Evolutionary conservation across 768 basidiomycete species (phyloP).

Genomic region (Lentinus brumalis): DNA sequence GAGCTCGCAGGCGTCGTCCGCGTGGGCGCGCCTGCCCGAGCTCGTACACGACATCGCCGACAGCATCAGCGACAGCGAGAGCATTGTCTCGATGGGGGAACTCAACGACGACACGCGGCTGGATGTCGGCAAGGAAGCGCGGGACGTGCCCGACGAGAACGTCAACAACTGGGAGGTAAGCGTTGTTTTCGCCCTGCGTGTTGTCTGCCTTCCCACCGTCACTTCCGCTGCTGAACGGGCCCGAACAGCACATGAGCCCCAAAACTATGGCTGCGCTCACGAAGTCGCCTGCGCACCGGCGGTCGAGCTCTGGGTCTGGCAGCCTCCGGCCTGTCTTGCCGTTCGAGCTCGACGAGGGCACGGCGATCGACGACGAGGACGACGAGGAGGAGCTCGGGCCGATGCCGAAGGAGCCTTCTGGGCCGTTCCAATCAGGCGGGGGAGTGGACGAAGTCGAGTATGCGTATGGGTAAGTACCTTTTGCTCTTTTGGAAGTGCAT

Average conservation of each 20-base stretch:
- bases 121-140: constrained; percentile 60
- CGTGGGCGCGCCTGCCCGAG: constrained; percentile 84
- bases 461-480: constrained; percentile 74
- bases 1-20: constrained; percentile 47
- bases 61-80: constrained; percentile 92
- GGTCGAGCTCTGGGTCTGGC: constrained; percentile 77
- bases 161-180: constrained; percentile 95
- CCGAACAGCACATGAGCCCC: constrained; percentile 86
- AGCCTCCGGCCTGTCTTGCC: constrained; percentile 83
- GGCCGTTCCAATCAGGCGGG: constrained; percentile 76
- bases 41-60: constrained; percentile 83
- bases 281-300: constrained; percentile 85
- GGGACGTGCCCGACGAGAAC: constrained; percentile 73
- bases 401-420: constrained; percentile 69
- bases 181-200: constrained; percentile 8
- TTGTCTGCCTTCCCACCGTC: not conserved
- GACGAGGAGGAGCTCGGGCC: constrained; percentile 78
- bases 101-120: constrained; percentile 78
- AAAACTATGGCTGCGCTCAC: constrained; percentile 93
- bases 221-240: constrained; percentile 1
- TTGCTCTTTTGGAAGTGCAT: too few relatives aligned
- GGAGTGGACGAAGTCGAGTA: constrained; percentile 92
- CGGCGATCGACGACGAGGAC: constrained; percentile 73
- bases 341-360: constrained; percentile 74
- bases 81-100: constrained; percentile 87